These are phyloP conservation scores for Eucalyptus tenuipes DNA, from an alignment of 345 rosid genomes.

Conservation along the genomic window DNA sequence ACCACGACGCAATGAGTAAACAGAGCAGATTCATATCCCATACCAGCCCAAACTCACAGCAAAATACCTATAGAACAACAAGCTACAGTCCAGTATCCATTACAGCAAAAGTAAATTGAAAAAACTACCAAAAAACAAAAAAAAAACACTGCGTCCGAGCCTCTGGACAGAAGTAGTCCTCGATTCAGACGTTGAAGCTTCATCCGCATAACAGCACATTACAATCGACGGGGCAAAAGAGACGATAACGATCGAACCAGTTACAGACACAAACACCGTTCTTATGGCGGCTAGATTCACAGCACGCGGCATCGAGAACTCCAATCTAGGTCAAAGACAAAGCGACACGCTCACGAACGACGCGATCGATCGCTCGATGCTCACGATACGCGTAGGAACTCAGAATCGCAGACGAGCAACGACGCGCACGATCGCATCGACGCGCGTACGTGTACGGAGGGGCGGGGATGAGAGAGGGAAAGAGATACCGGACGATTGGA, in stretches of 20 bases:
- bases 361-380: not conserved
- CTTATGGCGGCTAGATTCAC: not conserved
- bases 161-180: not conserved
- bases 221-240: not conserved
- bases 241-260: not conserved
- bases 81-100: not conserved
- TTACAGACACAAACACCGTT: not conserved
- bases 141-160: not conserved
- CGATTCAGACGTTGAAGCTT: not conserved
- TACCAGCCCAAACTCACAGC: not conserved
- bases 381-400: not conserved
- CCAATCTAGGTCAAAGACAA: not conserved
- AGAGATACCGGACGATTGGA: conserved; percentile 22
- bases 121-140: not conserved
- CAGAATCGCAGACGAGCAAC: not conserved
- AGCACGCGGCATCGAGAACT: not conserved
- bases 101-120: not conserved
- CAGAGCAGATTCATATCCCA: not conserved
- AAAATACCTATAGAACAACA: not conserved
- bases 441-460: not conserved
- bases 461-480: not conserved
- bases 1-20: not conserved
- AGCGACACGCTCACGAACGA: not conserved
- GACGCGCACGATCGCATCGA: not conserved
- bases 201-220: not conserved